phyloP scores from a whole-genome alignment of 2,329 filamentous ascomycete species.

The Xylaria sp. region DNA sequence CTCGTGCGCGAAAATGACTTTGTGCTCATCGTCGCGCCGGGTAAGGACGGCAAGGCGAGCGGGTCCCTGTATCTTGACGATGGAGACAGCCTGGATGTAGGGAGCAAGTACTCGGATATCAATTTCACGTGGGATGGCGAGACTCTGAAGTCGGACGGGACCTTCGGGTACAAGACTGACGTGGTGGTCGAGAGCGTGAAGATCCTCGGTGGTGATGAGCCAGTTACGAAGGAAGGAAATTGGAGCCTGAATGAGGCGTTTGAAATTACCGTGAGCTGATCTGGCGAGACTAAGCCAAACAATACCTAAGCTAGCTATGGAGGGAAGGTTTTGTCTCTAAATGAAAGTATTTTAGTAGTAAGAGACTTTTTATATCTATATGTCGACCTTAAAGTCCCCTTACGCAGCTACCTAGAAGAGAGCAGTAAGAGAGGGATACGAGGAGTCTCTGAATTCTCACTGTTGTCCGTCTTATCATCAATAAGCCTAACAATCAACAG shows the following conservation, averaged over 20 bases:
- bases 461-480: no score
- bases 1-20: slow-evolving; percentile 55
- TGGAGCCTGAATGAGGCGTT: slow-evolving; percentile 31
- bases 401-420: no score
- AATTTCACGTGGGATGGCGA: slow-evolving; percentile 32
- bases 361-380: not conserved
- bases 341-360: not conserved
- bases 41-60: slow-evolving; percentile 51
- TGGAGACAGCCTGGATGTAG: slow-evolving; percentile 38
- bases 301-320: not conserved
- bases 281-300: no score
- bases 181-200: slow-evolving; percentile 30
- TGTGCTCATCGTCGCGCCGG: slow-evolving; percentile 54
- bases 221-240: slow-evolving; percentile 20
- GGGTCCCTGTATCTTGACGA: slow-evolving; percentile 60
- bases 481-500: no score
- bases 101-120: slow-evolving; percentile 28
- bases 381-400: no score
- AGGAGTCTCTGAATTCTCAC: no score
- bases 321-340: not conserved
- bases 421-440: no score
- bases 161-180: slow-evolving; percentile 31
- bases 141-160: slow-evolving; percentile 27
- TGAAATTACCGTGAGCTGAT: slow-evolving; percentile 22
- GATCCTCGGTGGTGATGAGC: slow-evolving; percentile 26